Evolutionary conservation across 148 eudicot genomes (phyloP).

Genomic region (Dianthus caryophyllus): DNA sequence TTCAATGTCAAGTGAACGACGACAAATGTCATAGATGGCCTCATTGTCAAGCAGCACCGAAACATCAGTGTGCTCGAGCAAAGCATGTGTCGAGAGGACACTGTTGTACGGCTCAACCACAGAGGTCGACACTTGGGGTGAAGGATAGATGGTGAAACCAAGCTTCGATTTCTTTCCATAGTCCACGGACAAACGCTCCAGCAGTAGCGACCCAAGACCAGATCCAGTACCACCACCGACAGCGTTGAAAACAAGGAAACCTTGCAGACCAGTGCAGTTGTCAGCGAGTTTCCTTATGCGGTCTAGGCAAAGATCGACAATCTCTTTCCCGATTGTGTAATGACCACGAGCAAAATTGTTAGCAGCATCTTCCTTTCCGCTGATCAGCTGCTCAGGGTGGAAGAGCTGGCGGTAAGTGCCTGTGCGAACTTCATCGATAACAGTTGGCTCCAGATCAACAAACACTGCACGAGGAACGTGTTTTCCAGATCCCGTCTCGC

Average conservation of each 20-base stretch:
- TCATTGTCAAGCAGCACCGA: slow-evolving; percentile 35
- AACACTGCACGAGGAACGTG: slow-evolving; percentile 45
- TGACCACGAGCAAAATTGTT: slow-evolving; percentile 52
- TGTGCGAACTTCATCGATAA: slow-evolving; percentile 43
- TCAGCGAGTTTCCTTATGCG: slow-evolving; percentile 44
- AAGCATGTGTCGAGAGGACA: slow-evolving; percentile 42
- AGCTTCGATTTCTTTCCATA: slow-evolving; percentile 44
- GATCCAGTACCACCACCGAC: slow-evolving; percentile 49
- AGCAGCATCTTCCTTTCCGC: slow-evolving; percentile 49
- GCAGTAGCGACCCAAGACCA: slow-evolving; percentile 42
- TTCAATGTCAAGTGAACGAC: slow-evolving; percentile 41
- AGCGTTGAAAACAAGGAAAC: slow-evolving; percentile 45
- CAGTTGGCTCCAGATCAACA: slow-evolving; percentile 47
- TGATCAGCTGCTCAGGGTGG: slow-evolving; percentile 45
- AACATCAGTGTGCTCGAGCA: slow-evolving; percentile 47
- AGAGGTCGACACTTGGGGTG: slow-evolving; percentile 46
- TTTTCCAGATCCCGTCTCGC: slow-evolving; percentile 47
- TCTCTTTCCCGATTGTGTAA: slow-evolving; percentile 48
- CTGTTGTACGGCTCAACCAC: slow-evolving; percentile 49
- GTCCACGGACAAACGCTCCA: slow-evolving; percentile 45
- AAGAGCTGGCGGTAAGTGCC: slow-evolving; percentile 43
- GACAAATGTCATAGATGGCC: slow-evolving; percentile 42
- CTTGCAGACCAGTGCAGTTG: slow-evolving; percentile 50
- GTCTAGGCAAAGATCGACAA: slow-evolving; percentile 45
- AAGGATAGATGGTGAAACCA: slow-evolving; percentile 44